Conservation (phyloP, 345 rosid species). For the Gossypium turneri region DNA sequence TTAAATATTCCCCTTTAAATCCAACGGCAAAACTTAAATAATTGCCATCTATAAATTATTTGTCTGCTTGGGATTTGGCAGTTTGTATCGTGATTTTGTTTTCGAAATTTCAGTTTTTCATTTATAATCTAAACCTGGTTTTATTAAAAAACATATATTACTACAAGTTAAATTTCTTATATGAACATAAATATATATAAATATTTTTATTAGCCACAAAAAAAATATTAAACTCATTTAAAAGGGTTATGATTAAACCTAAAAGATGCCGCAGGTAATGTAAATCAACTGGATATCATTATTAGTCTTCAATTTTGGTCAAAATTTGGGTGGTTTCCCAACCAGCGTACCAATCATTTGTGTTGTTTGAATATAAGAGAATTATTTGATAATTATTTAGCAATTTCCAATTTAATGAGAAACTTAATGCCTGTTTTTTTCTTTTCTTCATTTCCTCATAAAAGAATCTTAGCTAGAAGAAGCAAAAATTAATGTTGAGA, state of each 20-base stretch:
- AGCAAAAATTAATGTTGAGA: no score
- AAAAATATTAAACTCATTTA: no score
- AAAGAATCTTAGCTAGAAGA: slow-evolving; percentile 31
- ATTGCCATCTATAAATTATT: not conserved
- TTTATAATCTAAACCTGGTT: not conserved
- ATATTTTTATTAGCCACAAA: not conserved
- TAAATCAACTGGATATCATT: slow-evolving; percentile 27
- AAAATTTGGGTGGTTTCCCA: slow-evolving; percentile 18
- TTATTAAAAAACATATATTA: no score
- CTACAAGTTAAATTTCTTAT: not conserved
- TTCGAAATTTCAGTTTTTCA: not conserved
- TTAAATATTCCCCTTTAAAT: slow-evolving; percentile 4
- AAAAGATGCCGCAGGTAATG: not conserved
- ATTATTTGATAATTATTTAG: slow-evolving; percentile 23
- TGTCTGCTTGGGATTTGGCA: not conserved
- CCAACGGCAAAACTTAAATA: not conserved
- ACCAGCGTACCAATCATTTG: slow-evolving; percentile 29
- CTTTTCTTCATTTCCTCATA: not conserved
- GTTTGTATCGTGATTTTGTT: not conserved
- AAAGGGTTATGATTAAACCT: not conserved
- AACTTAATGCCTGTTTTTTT: not conserved
- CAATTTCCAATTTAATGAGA: slow-evolving; percentile 10
- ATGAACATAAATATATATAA: not conserved
- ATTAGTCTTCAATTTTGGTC: not conserved
- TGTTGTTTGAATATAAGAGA: slow-evolving; percentile 21